Evolutionary conservation across 805 yeast genomes (phyloP).

Genomic region (Kazachstania martiniae): DNA sequence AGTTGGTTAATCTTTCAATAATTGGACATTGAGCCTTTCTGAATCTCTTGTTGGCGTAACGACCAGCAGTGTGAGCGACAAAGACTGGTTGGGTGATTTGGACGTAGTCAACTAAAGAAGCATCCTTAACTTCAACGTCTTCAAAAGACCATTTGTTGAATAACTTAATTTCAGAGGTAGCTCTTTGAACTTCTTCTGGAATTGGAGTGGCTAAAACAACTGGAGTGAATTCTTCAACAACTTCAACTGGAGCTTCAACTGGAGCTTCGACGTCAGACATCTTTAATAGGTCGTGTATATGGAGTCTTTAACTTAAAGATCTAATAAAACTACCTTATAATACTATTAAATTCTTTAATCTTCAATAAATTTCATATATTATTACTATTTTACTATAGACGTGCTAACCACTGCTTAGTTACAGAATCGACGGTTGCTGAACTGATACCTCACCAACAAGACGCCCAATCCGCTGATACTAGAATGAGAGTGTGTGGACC

Average conservation of each 20-base stretch:
- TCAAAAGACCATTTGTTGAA: constrained; percentile 99
- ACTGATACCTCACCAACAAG: too few relatives aligned
- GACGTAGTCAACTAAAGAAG: constrained; percentile 95
- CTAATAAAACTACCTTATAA: too few relatives aligned
- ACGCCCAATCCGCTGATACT: too few relatives aligned
- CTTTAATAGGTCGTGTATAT: constrained; percentile 22
- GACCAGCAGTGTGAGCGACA: constrained; percentile 98
- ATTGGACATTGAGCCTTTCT: constrained; percentile 99
- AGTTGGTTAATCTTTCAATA: constrained; percentile 98
- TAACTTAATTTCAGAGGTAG: constrained; percentile 91
- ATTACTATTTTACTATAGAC: too few relatives aligned
- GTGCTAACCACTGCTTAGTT: too few relatives aligned
- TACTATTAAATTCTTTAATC: too few relatives aligned
- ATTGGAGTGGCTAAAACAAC: constrained; percentile 86
- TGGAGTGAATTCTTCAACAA: constrained; percentile 65
- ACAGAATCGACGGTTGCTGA: too few relatives aligned
- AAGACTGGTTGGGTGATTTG: constrained; percentile 97
- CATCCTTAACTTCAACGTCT: constrained; percentile 95
- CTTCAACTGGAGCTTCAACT: constrained; percentile 48
- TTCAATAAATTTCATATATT: too few relatives aligned
- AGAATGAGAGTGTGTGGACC: too few relatives aligned
- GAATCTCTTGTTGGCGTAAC: constrained; percentile 99
- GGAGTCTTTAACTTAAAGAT: too few relatives aligned
- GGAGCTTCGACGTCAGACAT: constrained; percentile 84
- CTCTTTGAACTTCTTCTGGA: constrained; percentile 94